A percentile compares a stretch with the other conserved stretches of the same genome.
Evolutionary conservation across 805 yeast genomes (phyloP).

Genomic region (Yamadazyma takamatsuzukensis): DNA sequence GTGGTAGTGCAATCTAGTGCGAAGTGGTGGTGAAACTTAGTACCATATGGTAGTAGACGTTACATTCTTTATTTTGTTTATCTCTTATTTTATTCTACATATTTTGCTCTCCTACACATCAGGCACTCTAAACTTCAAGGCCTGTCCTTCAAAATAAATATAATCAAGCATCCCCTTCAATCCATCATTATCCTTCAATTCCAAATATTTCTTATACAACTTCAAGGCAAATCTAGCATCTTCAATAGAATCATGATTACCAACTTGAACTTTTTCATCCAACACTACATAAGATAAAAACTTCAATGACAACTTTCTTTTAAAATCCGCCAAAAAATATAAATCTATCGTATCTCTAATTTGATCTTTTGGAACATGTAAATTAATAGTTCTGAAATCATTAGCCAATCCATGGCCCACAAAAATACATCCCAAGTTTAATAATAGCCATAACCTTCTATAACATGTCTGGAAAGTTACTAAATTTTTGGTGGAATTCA

Average conservation of each 20-base stretch:
- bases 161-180: constrained; percentile 61
- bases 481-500: constrained; percentile 57
- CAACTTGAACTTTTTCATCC: constrained; percentile 75
- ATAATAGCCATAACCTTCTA: constrained; percentile 81
- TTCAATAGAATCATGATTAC: constrained; percentile 95
- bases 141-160: constrained; percentile 70
- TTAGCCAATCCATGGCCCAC: constrained; percentile 92
- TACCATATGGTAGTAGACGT: too few relatives aligned
- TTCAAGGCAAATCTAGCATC: constrained; percentile 87
- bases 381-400: constrained; percentile 90
- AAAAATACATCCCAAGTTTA: constrained; percentile 86
- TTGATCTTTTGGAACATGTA: constrained; percentile 80
- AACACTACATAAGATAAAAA: constrained; percentile 81
- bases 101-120: too few relatives aligned
- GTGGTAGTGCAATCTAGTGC: too few relatives aligned
- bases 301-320: constrained; percentile 77
- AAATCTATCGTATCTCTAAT: constrained; percentile 86
- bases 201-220: constrained; percentile 68
- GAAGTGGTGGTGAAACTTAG: too few relatives aligned
- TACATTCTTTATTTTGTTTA: too few relatives aligned
- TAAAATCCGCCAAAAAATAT: constrained; percentile 69
- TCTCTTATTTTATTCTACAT: too few relatives aligned
- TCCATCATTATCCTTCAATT: constrained; percentile 53
- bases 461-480: constrained; percentile 83
- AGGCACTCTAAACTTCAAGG: constrained; percentile 51